phyloP scores from a whole-genome alignment of 2,329 filamentous ascomycete genomes.

The Elsinoe fawcettii region DNA sequence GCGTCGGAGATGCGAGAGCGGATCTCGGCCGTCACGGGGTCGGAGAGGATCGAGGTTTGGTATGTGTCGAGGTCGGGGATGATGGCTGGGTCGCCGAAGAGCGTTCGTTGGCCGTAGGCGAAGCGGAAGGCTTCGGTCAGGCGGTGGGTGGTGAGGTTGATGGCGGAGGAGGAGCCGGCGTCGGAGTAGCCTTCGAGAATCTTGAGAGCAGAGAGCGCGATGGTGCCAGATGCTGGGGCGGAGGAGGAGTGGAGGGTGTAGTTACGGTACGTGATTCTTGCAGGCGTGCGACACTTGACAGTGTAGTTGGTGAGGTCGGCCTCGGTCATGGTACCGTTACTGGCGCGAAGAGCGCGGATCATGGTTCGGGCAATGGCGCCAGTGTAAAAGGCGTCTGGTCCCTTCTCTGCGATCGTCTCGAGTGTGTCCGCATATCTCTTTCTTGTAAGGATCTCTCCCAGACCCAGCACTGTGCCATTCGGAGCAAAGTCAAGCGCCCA shows the following conservation, averaged over 20 bases:
- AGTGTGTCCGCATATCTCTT: constrained; percentile 75
- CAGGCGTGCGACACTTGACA: constrained; percentile 54
- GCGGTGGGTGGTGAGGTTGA: constrained; percentile 69
- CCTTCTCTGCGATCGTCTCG: constrained; percentile 64
- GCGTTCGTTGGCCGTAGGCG: constrained; percentile 67
- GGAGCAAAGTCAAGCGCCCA: constrained; percentile 89
- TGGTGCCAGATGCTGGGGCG: constrained; percentile 69
- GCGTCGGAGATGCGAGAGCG: constrained; percentile 63
- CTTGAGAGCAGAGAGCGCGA: constrained; percentile 70
- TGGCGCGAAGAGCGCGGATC: constrained; percentile 57
- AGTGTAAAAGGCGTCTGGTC: constrained; percentile 60
- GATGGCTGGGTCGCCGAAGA: constrained; percentile 75
- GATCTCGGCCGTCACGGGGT: constrained; percentile 51
- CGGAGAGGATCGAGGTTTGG: constrained; percentile 60
- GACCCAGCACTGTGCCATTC: constrained; percentile 60
- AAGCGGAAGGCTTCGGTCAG: constrained; percentile 86
- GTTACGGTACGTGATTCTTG: constrained; percentile 50
- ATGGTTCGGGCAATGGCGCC: constrained; percentile 66
- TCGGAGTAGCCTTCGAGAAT: constrained; percentile 68
- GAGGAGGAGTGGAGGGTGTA: constrained; percentile 62
- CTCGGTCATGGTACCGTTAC: constrained; percentile 79
- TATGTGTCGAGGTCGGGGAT: constrained; percentile 55
- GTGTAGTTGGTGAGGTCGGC: constrained; percentile 69
- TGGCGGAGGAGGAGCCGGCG: constrained; percentile 49
- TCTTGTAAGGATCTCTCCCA: constrained; percentile 72